phyloP scores from a whole-genome alignment of 495 filamentous ascomycete genomes.

The Podospora appendiculata region DNA sequence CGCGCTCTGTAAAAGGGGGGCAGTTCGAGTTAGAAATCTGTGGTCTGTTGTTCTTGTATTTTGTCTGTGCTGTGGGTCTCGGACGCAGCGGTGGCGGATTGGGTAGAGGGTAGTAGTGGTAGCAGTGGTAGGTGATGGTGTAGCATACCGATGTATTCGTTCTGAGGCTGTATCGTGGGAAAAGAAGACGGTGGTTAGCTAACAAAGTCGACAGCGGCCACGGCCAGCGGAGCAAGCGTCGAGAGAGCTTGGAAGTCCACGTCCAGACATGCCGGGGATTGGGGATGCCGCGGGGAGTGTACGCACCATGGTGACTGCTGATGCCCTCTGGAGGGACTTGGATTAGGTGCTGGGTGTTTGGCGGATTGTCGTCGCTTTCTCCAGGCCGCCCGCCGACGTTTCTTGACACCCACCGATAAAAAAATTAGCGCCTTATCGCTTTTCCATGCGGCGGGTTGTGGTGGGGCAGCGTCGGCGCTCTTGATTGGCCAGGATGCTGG shows the following conservation, averaged over 20 bases:
- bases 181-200: conserved; percentile 12
- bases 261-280: neutral
- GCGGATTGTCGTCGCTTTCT: neutral
- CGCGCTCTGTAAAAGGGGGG: conserved; percentile 13
- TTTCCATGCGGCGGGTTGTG: neutral
- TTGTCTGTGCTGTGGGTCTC: no score
- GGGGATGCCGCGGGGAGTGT: neutral
- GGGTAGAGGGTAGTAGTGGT: neutral
- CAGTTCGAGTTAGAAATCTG: conserved; percentile 1
- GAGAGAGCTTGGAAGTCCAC: neutral
- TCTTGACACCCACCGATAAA: conserved; percentile 1
- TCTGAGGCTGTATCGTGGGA: conserved; percentile 60
- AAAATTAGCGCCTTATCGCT: conserved; percentile 4
- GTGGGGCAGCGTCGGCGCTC: neutral
- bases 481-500: neutral
- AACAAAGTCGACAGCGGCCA: neutral
- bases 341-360: neutral
- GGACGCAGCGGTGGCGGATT: no score
- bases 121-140: neutral
- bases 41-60: no score
- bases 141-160: conserved; percentile 73
- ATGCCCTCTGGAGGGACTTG: conserved; percentile 24
- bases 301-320: conserved; percentile 25
- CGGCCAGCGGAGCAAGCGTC: neutral
- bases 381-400: neutral